Base-by-base conservation (phyloP, 371 early-diverging fungal species). In the Coemansia sp. region DNA sequence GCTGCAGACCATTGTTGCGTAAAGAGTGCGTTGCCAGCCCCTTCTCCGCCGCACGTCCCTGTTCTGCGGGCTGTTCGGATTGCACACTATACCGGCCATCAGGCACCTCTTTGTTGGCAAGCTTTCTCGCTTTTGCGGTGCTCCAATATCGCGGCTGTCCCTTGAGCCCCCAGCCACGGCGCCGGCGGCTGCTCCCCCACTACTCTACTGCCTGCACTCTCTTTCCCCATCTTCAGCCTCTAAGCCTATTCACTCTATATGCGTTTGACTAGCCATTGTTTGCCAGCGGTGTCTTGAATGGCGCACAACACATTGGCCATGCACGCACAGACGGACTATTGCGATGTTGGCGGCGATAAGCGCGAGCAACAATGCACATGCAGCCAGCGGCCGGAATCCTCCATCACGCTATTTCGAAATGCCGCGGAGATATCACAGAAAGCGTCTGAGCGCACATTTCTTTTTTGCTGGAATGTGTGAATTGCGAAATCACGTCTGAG, bases 281-380 rank as follows among this genome's bases (percentile, higher is more conserved):
- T 24, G 37, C 58, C 10, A 5, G 7, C 14, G 10, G 54, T 29
- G 24, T 54, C 26, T 26, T 27, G 29, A 54, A 29, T 54, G n/a
- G 29, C 2, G n/a, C 29, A 29, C 57, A 31, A 21, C 57, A 6
- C 21, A 27, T 37, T 10, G 18, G n/a, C 52, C 11, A 57, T 57
- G 40, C 31, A n/a, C 58, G 58, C 58, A 57, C 58, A 57, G 58
- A 57, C 58, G 58, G 58, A 34, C 58, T 31, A 54, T 54, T 29
- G 56, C 58, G 22, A 6, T 11, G 4, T 24, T 37, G 39, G 39
- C 58, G n/a, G 26, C 54, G n/a, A 26, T 27, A 54, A 54, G 29
- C 26, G 54, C 31, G 54, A 14, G 54, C 54, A 14, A 18, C 54
- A 14, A 54, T 54, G 26, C 54, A 16, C 29, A 18, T 54, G 54